Base-by-base conservation (phyloP, 306 rosid genomes). In the Ceratonia siliqua region DNA sequence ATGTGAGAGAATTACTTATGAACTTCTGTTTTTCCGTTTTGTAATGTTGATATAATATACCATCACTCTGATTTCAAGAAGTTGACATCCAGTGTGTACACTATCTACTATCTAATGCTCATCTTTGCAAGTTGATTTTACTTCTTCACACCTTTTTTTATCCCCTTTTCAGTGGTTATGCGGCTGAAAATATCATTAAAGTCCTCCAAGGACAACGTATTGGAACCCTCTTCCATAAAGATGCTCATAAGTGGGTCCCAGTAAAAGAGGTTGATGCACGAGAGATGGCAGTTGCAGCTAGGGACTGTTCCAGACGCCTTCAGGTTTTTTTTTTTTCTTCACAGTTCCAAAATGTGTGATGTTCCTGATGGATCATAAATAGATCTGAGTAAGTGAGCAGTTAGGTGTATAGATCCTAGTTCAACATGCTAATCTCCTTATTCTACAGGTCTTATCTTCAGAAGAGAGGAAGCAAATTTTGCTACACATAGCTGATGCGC, bases 241-340 rank as follows among this genome's bases (percentile, higher is more conserved):
- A 94, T 86, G 98, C 98, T 5, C 89, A 89, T 81, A 79, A 82
- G 70, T 92, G 95, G 98, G 76, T 57, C 24, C 72, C 87, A 20
- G 20, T 72, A 20, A 94, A 92, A 66, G 99, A 90, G 64, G 71
- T 85, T 76, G 92, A 87, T 78, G 85, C 92, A 13, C 90, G 92
- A 17, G 93, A 86, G 53, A 94, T 94, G 97, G 99, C 99, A 84
- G 86, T 92, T 85, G 89, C 99, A 68, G 96, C 99, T 45, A 87
- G 96, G 88, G 97, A 90, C 83, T 87, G 98, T 85, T 94, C 99
- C 68, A 92, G 96, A 82, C 83, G 84, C 72, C 96, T 94, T 78
- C 99, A 92, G 98, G 99, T 93, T 63, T 73, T 39, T 18, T 70
- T 72, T 68, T 17, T 61, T 53, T 72, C 73, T 46, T 59, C 72